Evolutionary conservation across 2,329 filamentous ascomycete species (phyloP), one percentile per base, ranked within the genome.

Genomic region (Penicillium digitatum): DNA sequence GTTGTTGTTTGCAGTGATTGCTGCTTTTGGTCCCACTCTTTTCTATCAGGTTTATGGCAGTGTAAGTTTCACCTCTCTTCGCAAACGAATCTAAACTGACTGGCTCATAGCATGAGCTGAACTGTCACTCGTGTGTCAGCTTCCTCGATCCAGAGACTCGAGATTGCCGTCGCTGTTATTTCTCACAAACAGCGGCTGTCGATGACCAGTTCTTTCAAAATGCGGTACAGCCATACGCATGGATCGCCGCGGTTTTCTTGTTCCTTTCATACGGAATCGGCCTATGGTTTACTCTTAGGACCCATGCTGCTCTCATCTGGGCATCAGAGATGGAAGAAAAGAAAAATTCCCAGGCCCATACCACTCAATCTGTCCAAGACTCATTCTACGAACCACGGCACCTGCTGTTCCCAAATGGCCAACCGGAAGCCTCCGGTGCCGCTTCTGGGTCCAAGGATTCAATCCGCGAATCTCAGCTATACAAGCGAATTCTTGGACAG

Each of bases 11-110:
- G 93, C 94, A 24, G 89, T 95, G 37, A 94, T 99, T 64, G 93
- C 89, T 58, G 90, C 93, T 9, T 99, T 99, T 73, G 88, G 93
- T 0, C 94, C 94, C 3, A 99, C 94, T 0, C 78, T 99, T 14
- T 99, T 99, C 76, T 99, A 97, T 75, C 93, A 99, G 69, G 96
- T 99, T 60, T 97, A 97, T 72, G 95, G 94, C 64, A 96, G 91
- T 46, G 83, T 86, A 77, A 77, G 82, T 78, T 22, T 31, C 3
- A 16, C 27, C 7, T 32, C 34, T 51, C 18, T 35, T 39, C n/a
- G 22, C 16, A 37, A 22, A 52, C 31, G 56, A 35, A 46, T 26
- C 27, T 39, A 50, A 62, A 59, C 77, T 81, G 63, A 80, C 59
- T 35, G 32, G 46, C n/a, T 20, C 22, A 14, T 69, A 86, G 83